Base-by-base conservation (phyloP, 2,329 filamentous ascomycete species). In the Cladophialophora immunda region DNA sequence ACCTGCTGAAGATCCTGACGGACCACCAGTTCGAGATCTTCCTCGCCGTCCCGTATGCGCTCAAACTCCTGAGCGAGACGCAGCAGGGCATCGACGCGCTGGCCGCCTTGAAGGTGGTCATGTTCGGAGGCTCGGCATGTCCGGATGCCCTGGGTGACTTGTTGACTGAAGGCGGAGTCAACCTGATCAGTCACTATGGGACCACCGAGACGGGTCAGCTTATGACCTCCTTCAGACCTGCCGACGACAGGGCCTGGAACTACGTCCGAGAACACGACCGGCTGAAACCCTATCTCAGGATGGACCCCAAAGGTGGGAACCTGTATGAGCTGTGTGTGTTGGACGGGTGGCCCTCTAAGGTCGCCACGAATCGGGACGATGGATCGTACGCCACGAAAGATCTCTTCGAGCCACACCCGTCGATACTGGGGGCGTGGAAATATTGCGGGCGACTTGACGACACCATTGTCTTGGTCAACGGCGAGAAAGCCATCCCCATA, bases 21-120 rank as follows among this genome's bases (percentile, higher is more conserved):
- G 74, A 74, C 7, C 74, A 81, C 64, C 69, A 81, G 19, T 81
- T 83, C 0, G 82, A 89, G 61, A 83, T 85, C 22, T 84, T 90
- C 34, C 84, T 89, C 64, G 83, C 81, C 2, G 89, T 91, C 0
- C 68, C 68, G 6, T 70, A 68, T 36, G 64, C 86, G 0, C 75
- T 91, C 19, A 90, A 90, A 72, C 77, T 91, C 0, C 79, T 91
- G 0, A 83, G 84, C 0, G 89, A 91, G 73, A 82, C 83, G 0
- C 78, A 84, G 0, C 81, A 84, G 19, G 89, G 88, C 0, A 80
- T 89, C 15, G 72, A 77, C 0, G 77, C 77, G 1, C 75, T 89
- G 17, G 75, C 76, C 0, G 75, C 77, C 27, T 78, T 84, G 11
- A 83, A 86, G 70, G 71, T 86, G 1, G 86, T 89, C 19, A 79